phyloP scores from a whole-genome alignment of 352 stramenopile genomes.

The Blastocystis sp. region DNA sequence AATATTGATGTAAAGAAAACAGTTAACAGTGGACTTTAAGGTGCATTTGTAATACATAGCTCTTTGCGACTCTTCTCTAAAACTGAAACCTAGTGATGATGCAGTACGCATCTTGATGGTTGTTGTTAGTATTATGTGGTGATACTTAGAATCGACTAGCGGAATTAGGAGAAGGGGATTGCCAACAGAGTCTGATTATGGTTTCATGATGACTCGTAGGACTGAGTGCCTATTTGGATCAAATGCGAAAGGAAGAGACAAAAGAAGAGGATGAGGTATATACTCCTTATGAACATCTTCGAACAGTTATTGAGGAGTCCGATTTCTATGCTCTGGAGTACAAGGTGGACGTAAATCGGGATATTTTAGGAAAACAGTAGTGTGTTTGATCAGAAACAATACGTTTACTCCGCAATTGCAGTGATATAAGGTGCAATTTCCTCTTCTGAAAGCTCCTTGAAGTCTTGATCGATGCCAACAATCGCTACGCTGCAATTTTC shows the following conservation, averaged over 20 bases:
- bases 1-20: background rate
- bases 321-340: constrained; percentile 34
- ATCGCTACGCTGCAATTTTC: constrained; percentile 79
- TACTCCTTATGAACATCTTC: constrained; percentile 44
- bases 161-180: background rate
- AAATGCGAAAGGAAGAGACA: background rate
- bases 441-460: constrained; percentile 80
- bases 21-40: background rate
- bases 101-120: background rate
- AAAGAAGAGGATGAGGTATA: constrained; percentile 12
- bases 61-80: background rate
- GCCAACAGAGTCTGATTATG: background rate
- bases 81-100: background rate
- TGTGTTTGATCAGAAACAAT: constrained; percentile 41
- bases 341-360: background rate
- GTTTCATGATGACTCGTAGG: background rate
- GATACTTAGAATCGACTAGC: background rate
- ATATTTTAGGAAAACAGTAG: constrained; percentile 15
- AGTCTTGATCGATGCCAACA: constrained; percentile 79
- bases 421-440: constrained; percentile 80
- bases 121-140: background rate
- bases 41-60: background rate
- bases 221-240: background rate
- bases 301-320: background rate
- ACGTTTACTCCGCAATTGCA: background rate